Evolutionary conservation across 345 rosid genomes (phyloP), one percentile per base, ranked within the genome.

Genomic region (Sisymbrium irio): DNA sequence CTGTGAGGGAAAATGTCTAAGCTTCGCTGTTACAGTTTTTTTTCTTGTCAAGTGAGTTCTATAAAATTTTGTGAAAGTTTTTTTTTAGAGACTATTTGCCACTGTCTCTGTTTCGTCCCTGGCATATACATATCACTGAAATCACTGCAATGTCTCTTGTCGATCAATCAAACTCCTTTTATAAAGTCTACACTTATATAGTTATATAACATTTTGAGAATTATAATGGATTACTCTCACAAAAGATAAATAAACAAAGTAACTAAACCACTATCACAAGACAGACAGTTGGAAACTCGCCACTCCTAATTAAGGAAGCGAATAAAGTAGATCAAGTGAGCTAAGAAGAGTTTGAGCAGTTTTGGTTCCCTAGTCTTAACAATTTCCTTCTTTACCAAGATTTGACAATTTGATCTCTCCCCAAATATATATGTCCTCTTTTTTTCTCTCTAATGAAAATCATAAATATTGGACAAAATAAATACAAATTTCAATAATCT

Each of bases 301-400:
- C 75, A 76, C 79, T 76, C 58, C 79, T 54, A 62, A 42, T 15
- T 53, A 33, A 30, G 69, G 2, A 1, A 27, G 28, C 28, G 28
- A 27, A 27, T 2, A 27, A 27, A 27, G 28, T 27, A 27, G 4
- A 27, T 27, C 28, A 27, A 2, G 28, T 1, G 33, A 30, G 33
- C 33, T 30, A 30, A 4, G 33, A 30, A 30, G 33, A 4, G 33
- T 30, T 30, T 30, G 33, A 30, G 33, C 33, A 30, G 28, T 27
- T 27, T 27, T 3, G 28, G 28, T 27, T 3, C 28, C 28, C 28
- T 2, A 27, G 28, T 27, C 28, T 27, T 3, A 27, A 27, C 28
- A 27, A 27, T 27, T 27, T 27, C 3, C 4, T 27, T 27, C 28
- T 27, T 27, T 27, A 2, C 28, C 28, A 27, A 27, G 28, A 22